Conservation (phyloP, 345 rosid species). For the Eucalyptus cloeziana region DNA sequence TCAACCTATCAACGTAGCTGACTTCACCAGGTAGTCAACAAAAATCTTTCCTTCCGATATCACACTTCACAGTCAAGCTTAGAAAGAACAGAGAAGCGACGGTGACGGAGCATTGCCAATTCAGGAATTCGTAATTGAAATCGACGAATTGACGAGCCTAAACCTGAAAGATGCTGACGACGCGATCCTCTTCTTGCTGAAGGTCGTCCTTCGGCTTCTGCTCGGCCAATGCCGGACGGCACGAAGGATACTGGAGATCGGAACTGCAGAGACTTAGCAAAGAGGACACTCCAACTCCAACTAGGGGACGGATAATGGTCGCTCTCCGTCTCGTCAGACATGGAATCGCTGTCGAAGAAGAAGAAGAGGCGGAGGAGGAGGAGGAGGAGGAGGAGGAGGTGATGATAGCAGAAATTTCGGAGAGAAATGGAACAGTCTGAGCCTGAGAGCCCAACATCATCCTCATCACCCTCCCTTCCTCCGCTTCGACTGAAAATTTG, state of each 20-base stretch:
- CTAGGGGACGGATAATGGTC: constrained; percentile 23
- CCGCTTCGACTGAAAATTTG: neutral
- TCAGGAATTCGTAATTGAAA: neutral
- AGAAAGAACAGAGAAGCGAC: neutral
- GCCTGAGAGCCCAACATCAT: neutral
- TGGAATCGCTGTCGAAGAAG: neutral
- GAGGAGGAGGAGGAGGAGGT: neutral
- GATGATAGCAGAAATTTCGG: neutral
- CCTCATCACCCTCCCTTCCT: neutral
- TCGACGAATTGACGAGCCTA: neutral
- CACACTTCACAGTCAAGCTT: neutral
- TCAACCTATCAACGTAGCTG: neutral
- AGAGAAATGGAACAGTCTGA: neutral
- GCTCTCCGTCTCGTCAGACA: constrained; percentile 29
- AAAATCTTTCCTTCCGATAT: neutral
- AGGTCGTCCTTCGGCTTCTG: constrained; percentile 34
- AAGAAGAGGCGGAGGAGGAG: neutral
- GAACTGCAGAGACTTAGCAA: neutral
- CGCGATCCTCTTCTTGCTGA: constrained; percentile 62
- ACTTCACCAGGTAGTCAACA: neutral
- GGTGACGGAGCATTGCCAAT: neutral
- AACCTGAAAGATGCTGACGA: constrained; percentile 72
- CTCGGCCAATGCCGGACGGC: constrained; percentile 29
- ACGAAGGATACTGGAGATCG: neutral
- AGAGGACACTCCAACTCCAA: neutral